These are phyloP conservation scores for Nannochloropsis oceanica DNA, from an alignment of 108 stramenopile genomes.

Conservation along the genomic window DNA sequence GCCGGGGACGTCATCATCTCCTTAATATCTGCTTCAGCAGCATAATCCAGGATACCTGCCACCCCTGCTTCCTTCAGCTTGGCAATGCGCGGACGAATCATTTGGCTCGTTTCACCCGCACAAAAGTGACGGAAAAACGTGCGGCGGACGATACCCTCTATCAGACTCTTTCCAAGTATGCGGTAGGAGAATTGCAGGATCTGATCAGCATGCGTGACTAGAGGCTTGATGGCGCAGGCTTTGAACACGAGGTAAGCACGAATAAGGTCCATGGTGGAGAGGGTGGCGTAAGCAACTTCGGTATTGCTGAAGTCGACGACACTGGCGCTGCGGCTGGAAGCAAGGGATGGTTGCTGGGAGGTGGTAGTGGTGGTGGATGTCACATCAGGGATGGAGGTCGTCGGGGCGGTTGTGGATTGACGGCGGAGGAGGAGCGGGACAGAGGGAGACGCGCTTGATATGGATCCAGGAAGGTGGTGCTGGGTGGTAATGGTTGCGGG, in stretches of 20 bases:
- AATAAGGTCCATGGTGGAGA: constrained; percentile 4
- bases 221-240: constrained; percentile 11
- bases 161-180: constrained; percentile 3
- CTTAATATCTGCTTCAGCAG: constrained; percentile 64
- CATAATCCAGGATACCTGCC: constrained; percentile 86
- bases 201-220: constrained; percentile 9
- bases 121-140: constrained; percentile 92
- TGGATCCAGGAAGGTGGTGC: too few species aligned
- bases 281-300: background rate
- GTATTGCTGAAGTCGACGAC: constrained; percentile 15
- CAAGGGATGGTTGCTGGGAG: too few species aligned
- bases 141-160: constrained; percentile 8
- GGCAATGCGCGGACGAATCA: constrained; percentile 49
- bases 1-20: background rate
- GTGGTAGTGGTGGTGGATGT: too few species aligned
- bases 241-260: constrained; percentile 14
- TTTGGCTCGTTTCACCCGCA: constrained; percentile 60
- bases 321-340: background rate
- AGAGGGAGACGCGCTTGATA: too few species aligned
- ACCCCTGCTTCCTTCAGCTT: constrained; percentile 46
- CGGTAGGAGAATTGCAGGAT: constrained; percentile 9
- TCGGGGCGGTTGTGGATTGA: too few species aligned
- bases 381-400: too few species aligned
- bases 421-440: too few species aligned
- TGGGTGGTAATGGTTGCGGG: too few species aligned